A percentile compares a stretch with the other conserved stretches of the same genome.
phyloP scores from a whole-genome alignment of 2,329 filamentous ascomycete genomes.

The Orbilia javanica region DNA sequence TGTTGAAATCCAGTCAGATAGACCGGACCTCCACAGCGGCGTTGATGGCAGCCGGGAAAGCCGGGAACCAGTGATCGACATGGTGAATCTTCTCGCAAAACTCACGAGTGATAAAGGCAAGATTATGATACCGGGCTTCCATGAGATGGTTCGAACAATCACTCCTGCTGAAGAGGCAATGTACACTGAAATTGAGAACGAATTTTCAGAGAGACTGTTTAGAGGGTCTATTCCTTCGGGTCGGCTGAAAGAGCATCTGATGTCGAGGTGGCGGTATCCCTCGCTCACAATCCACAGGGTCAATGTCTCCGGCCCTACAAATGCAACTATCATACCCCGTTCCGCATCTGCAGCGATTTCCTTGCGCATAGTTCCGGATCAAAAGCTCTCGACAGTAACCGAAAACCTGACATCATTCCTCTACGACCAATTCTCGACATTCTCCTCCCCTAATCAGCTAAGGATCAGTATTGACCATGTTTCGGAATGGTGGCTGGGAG shows the following conservation, averaged over 20 bases:
- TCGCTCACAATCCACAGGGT: slow-evolving; percentile 94
- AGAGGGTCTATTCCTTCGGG: slow-evolving; percentile 71
- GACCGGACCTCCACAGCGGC: slow-evolving; percentile 92
- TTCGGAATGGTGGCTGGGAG: slow-evolving; percentile 95
- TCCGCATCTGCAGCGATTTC: slow-evolving; percentile 90
- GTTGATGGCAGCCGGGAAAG: slow-evolving; percentile 94
- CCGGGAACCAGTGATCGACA: slow-evolving; percentile 90
- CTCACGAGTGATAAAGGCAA: slow-evolving; percentile 84
- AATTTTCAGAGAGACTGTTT: slow-evolving; percentile 44
- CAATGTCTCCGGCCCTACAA: slow-evolving; percentile 87
- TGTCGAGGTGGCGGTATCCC: slow-evolving; percentile 94
- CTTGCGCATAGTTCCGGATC: slow-evolving; percentile 90
- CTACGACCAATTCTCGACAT: slow-evolving; percentile 76
- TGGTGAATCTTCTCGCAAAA: slow-evolving; percentile 83
- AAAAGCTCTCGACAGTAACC: slow-evolving; percentile 84
- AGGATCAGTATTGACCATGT: slow-evolving; percentile 88
- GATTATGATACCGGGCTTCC: slow-evolving; percentile 78
- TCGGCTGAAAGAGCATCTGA: slow-evolving; percentile 83
- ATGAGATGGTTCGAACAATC: slow-evolving; percentile 60
- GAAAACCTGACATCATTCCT: slow-evolving; percentile 76
- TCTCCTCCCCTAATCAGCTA: slow-evolving; percentile 84
- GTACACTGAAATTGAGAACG: slow-evolving; percentile 61
- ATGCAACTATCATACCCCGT: slow-evolving; percentile 90
- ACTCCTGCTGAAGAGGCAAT: slow-evolving; percentile 61
- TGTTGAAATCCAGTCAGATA: slow-evolving; percentile 84